These are phyloP conservation scores for Colletotrichum horii DNA, from an alignment of 2,329 filamentous ascomycete genomes.

Conservation along the genomic window DNA sequence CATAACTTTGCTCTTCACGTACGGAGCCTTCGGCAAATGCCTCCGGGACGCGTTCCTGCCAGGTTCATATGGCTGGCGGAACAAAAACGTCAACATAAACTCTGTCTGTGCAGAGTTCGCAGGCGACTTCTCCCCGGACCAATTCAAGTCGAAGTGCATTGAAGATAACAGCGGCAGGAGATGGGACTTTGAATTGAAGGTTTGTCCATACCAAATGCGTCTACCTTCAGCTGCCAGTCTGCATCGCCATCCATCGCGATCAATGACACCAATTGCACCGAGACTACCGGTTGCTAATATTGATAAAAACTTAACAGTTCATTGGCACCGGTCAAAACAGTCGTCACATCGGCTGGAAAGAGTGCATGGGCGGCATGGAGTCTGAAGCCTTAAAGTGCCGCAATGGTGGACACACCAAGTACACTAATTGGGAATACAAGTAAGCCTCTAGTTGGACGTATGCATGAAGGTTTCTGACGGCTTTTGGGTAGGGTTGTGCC, in stretches of 20 bases:
- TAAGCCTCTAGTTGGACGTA: neutral
- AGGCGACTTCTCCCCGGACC: neutral
- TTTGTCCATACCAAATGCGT: neutral
- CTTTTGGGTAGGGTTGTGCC: neutral
- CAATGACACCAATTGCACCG: neutral
- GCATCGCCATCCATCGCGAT: neutral
- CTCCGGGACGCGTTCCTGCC: neutral
- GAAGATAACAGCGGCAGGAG: neutral
- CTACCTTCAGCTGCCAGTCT: fast-evolving
- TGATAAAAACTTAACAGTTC: neutral
- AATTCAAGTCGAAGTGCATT: neutral
- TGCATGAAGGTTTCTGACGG: fast-evolving
- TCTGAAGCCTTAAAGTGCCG: neutral
- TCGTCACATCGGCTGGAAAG: neutral
- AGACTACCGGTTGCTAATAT: neutral
- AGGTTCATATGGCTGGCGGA: neutral
- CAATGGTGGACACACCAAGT: neutral
- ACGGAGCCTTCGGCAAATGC: neutral
- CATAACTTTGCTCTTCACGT: fast-evolving
- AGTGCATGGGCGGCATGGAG: neutral
- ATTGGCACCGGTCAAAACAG: neutral
- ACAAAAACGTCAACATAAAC: neutral
- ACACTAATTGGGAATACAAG: neutral
- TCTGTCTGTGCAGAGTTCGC: neutral
- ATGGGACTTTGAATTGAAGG: neutral